Evolutionary conservation across 1,139 yeast species (phyloP).

Genomic region (Zhuliangozyma parablackwelliae): DNA sequence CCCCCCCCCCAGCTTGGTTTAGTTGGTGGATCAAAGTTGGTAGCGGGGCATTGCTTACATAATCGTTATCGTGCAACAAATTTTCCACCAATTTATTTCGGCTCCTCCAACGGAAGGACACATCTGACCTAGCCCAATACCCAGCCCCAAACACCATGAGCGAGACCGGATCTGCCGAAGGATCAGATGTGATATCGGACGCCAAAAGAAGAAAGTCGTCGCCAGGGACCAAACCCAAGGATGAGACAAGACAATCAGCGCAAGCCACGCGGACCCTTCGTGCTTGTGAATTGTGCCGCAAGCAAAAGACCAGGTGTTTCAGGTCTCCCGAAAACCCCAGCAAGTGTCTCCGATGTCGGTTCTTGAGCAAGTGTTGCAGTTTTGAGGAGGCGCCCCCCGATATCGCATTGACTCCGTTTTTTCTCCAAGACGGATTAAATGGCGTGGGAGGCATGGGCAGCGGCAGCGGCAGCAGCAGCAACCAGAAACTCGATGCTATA

Average conservation of each 20-base stretch:
- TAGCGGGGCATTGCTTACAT: too few relatives aligned
- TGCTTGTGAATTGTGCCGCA: conserved; percentile 59
- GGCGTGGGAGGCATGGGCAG: not conserved
- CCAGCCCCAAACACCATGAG: too few relatives aligned
- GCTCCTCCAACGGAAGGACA: too few relatives aligned
- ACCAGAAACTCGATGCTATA: conserved; percentile 20
- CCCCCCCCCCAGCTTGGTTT: too few relatives aligned
- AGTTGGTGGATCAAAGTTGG: too few relatives aligned
- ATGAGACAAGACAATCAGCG: conserved; percentile 17
- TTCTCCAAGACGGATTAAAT: not conserved
- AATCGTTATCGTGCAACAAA: too few relatives aligned
- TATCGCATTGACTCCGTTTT: not conserved
- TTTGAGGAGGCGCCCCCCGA: conserved; percentile 25
- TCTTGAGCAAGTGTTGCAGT: conserved; percentile 49
- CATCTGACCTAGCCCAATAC: too few relatives aligned
- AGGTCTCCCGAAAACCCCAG: conserved; percentile 39
- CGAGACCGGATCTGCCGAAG: too few relatives aligned
- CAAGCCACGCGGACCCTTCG: conserved; percentile 46
- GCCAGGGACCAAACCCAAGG: not conserved
- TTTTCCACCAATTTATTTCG: too few relatives aligned
- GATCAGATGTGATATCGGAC: too few relatives aligned
- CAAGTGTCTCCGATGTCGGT: conserved; percentile 54
- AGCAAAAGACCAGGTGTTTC: conserved; percentile 61
- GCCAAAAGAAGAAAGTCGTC: too few relatives aligned
- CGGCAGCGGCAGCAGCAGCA: conserved; percentile 4